A percentile compares a stretch with the other conserved stretches of the same genome.
Conservation (phyloP, 1,284 basidiomycete genomes). For the Anthracocystis setariae region DNA sequence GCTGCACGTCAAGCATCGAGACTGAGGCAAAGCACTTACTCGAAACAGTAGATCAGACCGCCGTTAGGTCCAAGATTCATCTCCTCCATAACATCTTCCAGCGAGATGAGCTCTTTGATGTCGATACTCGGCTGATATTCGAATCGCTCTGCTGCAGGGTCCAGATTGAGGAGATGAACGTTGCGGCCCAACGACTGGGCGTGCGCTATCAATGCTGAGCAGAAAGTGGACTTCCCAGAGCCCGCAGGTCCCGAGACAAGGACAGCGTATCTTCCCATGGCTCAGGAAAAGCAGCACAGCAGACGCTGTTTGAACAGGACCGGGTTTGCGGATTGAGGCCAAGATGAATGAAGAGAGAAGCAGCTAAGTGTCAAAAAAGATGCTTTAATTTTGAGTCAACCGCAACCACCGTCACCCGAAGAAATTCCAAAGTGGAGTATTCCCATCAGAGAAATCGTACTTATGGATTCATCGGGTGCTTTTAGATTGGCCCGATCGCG, state of each 20-base stretch:
- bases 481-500: background rate
- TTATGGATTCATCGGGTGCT: background rate
- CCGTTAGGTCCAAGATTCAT: constrained; percentile 96
- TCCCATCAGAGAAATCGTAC: background rate
- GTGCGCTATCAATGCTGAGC: constrained; percentile 87
- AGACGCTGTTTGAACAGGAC: too few relatives aligned
- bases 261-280: constrained; percentile 60
- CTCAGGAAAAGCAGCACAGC: too few relatives aligned
- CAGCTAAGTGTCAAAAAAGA: too few relatives aligned
- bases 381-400: too few relatives aligned
- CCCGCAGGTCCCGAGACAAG: constrained; percentile 83
- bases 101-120: constrained; percentile 89
- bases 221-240: constrained; percentile 97
- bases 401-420: constrained; percentile 7
- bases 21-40: constrained; percentile 75
- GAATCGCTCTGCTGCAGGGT: constrained; percentile 94
- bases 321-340: too few relatives aligned
- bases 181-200: constrained; percentile 83
- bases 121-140: constrained; percentile 94
- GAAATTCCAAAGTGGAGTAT: constrained; percentile 10
- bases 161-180: constrained; percentile 94
- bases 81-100: constrained; percentile 97
- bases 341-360: too few relatives aligned
- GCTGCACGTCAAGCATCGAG: background rate
- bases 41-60: constrained; percentile 96